Evolutionary conservation across 78 protist genomes (phyloP).

Genomic region (Chrysochromulina parva): DNA sequence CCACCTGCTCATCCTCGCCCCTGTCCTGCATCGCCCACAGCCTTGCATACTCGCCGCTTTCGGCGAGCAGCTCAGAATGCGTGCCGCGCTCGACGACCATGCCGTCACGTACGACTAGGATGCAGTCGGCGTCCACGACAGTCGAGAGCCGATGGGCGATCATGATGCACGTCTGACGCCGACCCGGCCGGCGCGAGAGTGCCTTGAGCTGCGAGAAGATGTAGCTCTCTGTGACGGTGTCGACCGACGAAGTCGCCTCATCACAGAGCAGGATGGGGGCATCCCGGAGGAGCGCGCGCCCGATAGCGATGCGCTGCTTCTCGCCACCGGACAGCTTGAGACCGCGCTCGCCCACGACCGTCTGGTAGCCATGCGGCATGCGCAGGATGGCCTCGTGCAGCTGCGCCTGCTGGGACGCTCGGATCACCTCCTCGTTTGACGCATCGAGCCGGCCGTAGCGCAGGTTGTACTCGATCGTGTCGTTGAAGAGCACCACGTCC

Average conservation of each 20-base stretch:
- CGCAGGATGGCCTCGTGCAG: neutral
- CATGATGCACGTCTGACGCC: neutral
- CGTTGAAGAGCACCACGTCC: neutral
- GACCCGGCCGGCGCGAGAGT: too few relatives aligned
- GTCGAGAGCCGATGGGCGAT: conserved; percentile 41
- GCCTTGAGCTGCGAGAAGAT: too few relatives aligned
- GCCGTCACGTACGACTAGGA: conserved; percentile 19
- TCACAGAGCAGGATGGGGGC: neutral
- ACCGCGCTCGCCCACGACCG: neutral
- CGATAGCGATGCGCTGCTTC: conserved; percentile 28
- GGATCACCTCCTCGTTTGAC: neutral
- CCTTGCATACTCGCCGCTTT: neutral
- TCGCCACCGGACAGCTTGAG: conserved; percentile 29
- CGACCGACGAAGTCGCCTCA: neutral
- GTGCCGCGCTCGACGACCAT: conserved; percentile 42
- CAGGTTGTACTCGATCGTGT: neutral
- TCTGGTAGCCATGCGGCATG: neutral
- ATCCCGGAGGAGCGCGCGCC: neutral
- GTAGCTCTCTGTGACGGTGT: neutral
- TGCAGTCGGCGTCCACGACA: conserved; percentile 5
- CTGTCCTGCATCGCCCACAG: neutral
- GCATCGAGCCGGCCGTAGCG: neutral
- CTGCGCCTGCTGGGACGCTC: neutral
- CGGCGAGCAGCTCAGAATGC: conserved; percentile 16
- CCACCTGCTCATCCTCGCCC: too few relatives aligned